Evolutionary conservation across 352 stramenopile genomes (phyloP).

Genomic region (Pythium volutum): DNA sequence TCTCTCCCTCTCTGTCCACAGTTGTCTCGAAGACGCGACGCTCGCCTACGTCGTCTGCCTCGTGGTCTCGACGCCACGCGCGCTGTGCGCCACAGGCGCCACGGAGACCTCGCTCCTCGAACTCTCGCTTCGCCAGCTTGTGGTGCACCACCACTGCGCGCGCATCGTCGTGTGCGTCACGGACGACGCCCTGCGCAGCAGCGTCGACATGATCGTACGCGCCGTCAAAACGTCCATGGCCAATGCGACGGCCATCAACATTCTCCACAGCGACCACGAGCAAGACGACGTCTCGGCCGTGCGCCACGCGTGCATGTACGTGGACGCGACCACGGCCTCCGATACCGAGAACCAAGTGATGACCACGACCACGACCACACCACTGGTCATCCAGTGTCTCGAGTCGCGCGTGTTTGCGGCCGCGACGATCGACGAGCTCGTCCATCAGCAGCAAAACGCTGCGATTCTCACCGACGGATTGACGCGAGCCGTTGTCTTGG

Average conservation of each 20-base stretch:
- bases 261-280: constrained; percentile 18
- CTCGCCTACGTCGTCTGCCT: constrained; percentile 14
- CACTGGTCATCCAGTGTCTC: constrained; percentile 14
- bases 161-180: constrained; percentile 20
- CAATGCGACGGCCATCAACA: constrained; percentile 6
- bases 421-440: constrained; percentile 16
- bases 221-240: constrained; percentile 1
- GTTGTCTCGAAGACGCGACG: neutral
- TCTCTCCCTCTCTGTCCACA: too few species aligned
- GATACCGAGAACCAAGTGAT: neutral
- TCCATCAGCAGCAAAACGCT: constrained; percentile 17
- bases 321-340: constrained; percentile 10
- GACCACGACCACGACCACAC: neutral
- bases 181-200: neutral
- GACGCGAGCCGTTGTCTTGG: constrained; percentile 16
- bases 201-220: constrained; percentile 16
- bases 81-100: neutral
- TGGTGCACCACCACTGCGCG: constrained; percentile 2
- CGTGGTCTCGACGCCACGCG: constrained; percentile 7
- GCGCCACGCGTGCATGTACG: constrained; percentile 23
- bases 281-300: constrained; percentile 13
- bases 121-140: constrained; percentile 14
- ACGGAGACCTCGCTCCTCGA: neutral
- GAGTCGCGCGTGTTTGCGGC: constrained; percentile 16
- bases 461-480: constrained; percentile 17